These are phyloP conservation scores for Orychophragmus violaceus DNA, from an alignment of 345 rosid species.

Conservation along the genomic window DNA sequence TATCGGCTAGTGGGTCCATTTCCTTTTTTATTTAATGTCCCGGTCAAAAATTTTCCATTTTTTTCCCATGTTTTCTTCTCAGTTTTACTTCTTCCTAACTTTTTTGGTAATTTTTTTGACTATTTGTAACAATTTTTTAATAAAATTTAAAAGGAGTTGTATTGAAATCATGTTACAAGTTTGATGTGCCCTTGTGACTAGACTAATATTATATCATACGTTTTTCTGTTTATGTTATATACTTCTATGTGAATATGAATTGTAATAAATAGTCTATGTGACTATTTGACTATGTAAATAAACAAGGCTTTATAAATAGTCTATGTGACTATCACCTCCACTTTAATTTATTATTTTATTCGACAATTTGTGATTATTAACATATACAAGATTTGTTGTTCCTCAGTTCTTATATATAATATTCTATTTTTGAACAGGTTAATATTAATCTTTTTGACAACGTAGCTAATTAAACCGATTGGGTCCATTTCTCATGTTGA, in stretches of 20 bases:
- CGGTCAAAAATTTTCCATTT: not conserved
- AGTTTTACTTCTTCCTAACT: not conserved
- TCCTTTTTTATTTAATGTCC: not conserved
- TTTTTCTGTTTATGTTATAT: not conserved
- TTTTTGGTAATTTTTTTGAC: not conserved
- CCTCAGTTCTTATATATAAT: not conserved
- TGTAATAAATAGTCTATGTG: not conserved
- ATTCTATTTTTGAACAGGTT: not conserved
- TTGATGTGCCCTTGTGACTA: not conserved
- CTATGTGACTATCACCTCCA: not conserved
- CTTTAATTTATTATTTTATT: not conserved
- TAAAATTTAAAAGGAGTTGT: not conserved
- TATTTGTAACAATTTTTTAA: not conserved
- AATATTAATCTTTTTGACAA: not conserved
- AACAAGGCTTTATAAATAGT: too few relatives aligned
- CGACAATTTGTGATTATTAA: not conserved
- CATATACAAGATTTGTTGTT: not conserved
- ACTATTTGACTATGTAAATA: too few relatives aligned
- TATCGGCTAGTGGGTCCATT: constrained; percentile 25
- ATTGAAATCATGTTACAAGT: not conserved
- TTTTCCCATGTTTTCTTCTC: not conserved
- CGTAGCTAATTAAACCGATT: constrained; percentile 2
- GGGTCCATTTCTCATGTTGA: constrained; percentile 22
- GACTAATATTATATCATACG: not conserved
- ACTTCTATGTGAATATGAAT: not conserved